Percentiles rank a stretch among this genome's conserved stretches.
Conservation (phyloP, 2,329 filamentous ascomycete species). For the Pseudonectria buxi region DNA sequence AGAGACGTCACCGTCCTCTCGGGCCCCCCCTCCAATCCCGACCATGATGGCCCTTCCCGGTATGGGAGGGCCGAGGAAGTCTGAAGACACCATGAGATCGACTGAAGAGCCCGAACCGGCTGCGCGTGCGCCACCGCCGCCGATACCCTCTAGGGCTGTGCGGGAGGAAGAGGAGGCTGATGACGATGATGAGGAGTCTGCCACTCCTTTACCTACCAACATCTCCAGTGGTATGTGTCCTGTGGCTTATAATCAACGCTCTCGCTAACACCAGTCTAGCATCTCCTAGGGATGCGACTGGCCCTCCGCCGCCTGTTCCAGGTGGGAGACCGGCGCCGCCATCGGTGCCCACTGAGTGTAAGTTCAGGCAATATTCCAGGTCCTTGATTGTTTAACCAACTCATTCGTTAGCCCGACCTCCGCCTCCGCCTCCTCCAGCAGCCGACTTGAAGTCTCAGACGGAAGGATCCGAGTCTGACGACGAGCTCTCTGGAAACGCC, state of each 20-base stretch:
- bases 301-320: constrained; percentile 42
- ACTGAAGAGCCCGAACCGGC: constrained; percentile 28
- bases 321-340: constrained; percentile 48
- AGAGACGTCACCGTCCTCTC: constrained; percentile 34
- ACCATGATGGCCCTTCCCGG: constrained; percentile 64
- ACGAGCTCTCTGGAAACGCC: constrained; percentile 63
- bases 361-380: constrained; percentile 27
- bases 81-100: constrained; percentile 34
- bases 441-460: constrained; percentile 57
- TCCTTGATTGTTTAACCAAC: constrained; percentile 21
- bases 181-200: constrained; percentile 29
- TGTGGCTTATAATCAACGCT: background rate
- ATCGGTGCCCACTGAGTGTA: constrained; percentile 55
- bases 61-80: constrained; percentile 53
- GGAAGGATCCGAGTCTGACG: constrained; percentile 79
- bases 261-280: constrained; percentile 25
- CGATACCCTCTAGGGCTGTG: constrained; percentile 21
- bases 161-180: constrained; percentile 21
- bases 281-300: constrained; percentile 26
- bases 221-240: constrained; percentile 17
- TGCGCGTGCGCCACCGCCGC: constrained; percentile 22
- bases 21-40: constrained; percentile 48
- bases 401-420: constrained; percentile 50
- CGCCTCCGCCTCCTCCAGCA: constrained; percentile 46
- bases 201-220: constrained; percentile 26